Conservation (phyloP, 495 filamentous ascomycete genomes). For the Talaromyces stipitatus region DNA sequence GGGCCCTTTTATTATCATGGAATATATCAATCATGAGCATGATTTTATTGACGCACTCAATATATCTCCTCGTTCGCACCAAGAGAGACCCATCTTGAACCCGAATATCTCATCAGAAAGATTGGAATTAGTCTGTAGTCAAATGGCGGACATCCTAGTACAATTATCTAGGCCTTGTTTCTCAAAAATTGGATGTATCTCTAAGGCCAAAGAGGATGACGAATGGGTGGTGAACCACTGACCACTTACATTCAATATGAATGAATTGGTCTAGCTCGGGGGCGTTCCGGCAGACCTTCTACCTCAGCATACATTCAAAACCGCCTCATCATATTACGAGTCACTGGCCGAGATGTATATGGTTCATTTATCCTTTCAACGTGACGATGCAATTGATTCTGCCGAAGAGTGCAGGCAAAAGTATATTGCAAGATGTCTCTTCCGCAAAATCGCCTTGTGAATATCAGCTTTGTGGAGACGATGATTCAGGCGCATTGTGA, state of each 20-base stretch:
- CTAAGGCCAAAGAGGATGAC: constrained; percentile 7
- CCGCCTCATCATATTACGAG: constrained; percentile 28
- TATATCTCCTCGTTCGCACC: constrained; percentile 9
- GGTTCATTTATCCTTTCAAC: constrained; percentile 29
- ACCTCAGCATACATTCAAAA: constrained; percentile 12
- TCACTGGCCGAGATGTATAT: constrained; percentile 33
- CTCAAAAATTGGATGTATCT: constrained; percentile 24
- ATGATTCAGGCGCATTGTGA: constrained; percentile 19
- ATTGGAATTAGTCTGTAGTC: constrained; percentile 19
- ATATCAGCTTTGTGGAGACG: constrained; percentile 12
- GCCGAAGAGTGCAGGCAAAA: constrained; percentile 31
- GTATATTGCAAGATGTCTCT: constrained; percentile 31
- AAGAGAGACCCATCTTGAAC: constrained; percentile 18
- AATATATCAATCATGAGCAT: constrained; percentile 23
- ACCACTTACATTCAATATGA: constrained; percentile 16
- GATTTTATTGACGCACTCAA: constrained; percentile 23
- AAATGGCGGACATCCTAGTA: constrained; percentile 24
- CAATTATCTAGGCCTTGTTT: constrained; percentile 22
- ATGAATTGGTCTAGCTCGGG: constrained; percentile 14
- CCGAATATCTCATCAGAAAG: constrained; percentile 16
- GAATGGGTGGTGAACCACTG: constrained; percentile 10
- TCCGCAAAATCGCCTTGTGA: constrained; percentile 21
- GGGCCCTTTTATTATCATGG: constrained; percentile 41
- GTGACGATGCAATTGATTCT: constrained; percentile 27
- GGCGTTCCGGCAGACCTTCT: constrained; percentile 3